Conservation (phyloP, 768 basidiomycete species). For the Chlorophyllum brunneum region DNA sequence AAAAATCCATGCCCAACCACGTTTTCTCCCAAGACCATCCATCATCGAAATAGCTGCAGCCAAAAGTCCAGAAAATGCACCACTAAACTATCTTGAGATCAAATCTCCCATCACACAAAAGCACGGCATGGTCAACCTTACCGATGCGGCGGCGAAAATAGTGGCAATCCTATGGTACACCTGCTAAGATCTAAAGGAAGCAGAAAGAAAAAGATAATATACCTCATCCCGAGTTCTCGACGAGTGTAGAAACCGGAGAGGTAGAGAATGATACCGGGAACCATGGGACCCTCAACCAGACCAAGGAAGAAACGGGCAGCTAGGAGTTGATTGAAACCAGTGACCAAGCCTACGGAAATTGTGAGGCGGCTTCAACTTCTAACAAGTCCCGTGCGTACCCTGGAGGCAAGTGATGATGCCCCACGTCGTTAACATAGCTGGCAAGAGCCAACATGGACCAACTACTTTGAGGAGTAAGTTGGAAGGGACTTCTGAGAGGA, state of each 20-base stretch:
- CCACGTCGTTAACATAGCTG: slow-evolving; percentile 45
- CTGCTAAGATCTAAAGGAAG: background rate
- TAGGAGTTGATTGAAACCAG: slow-evolving; percentile 39
- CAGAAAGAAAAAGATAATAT: background rate
- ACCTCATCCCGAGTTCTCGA: slow-evolving; percentile 23
- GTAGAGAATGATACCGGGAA: slow-evolving; percentile 33
- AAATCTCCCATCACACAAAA: background rate
- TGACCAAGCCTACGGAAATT: slow-evolving; percentile 34
- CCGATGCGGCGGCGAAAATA: slow-evolving; percentile 35
- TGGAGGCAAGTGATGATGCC: slow-evolving; percentile 45
- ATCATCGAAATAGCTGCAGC: slow-evolving; percentile 51
- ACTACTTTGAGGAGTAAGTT: slow-evolving; percentile 38
- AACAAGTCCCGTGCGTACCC: slow-evolving; percentile 23
- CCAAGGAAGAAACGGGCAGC: slow-evolving; percentile 50
- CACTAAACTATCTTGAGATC: slow-evolving; percentile 22
- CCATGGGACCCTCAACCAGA: slow-evolving; percentile 43
- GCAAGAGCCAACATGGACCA: slow-evolving; percentile 47
- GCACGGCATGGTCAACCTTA: slow-evolving; percentile 7
- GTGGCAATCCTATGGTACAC: slow-evolving; percentile 32
- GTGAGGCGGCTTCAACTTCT: background rate
- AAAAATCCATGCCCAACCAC: slow-evolving; percentile 62
- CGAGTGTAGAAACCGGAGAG: slow-evolving; percentile 33
- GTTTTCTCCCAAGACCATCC: slow-evolving; percentile 36
- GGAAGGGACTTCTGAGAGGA: slow-evolving; percentile 44
- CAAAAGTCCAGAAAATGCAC: slow-evolving; percentile 57